Evolutionary conservation across 768 basidiomycete genomes (phyloP), one percentile per base, ranked within the genome.

Genomic region (Pilatotrama ljubarskyi): DNA sequence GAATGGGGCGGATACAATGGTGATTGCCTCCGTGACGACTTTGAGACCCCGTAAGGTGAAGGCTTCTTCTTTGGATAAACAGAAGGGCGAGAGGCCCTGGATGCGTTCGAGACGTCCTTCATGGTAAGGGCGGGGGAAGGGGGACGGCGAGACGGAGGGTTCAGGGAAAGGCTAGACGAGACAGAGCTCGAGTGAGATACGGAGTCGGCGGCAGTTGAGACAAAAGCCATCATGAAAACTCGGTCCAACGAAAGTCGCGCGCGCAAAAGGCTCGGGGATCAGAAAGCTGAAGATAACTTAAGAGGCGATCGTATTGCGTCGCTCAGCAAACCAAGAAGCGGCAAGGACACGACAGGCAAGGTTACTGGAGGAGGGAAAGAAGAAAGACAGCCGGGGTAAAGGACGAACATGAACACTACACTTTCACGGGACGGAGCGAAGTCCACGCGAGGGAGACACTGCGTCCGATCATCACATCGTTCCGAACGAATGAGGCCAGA

Each of bases 1-100:
- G 80, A 77, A 58, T 82, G 78, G 32, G 72, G 57, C 80, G 85
- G 58, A 80, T 81, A 66, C 46, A 70, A 62, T 38, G 76, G 74
- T 0, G 75, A 74, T 41, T 69, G 68, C 68, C 66, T 68, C 56
- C 83, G 88, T 69, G 83, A 83, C 25, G 78, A 70, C 73, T 92
- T 93, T 46, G 82, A 80, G 63, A 93, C 77, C 70, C 91, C 90
- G 75, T 89, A 76, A 41, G 90, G 90, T 20, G 91, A 91, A 18
- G 91, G 91, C 58, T 89, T 89, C 74, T 89, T 93, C 86, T 87
- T 91, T 49, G 88, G 87, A 69, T 93, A 93, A 66, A 86, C 79
- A 54, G 82, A 75, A 63, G 83, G 81, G 68, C 80, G 81, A 72
- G 88, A 82, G 64, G 85, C 80, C 69, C 82, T 80, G 66, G 81